Evolutionary conservation across 306 rosid species (phyloP).

Genomic region (Castanea crenata): DNA sequence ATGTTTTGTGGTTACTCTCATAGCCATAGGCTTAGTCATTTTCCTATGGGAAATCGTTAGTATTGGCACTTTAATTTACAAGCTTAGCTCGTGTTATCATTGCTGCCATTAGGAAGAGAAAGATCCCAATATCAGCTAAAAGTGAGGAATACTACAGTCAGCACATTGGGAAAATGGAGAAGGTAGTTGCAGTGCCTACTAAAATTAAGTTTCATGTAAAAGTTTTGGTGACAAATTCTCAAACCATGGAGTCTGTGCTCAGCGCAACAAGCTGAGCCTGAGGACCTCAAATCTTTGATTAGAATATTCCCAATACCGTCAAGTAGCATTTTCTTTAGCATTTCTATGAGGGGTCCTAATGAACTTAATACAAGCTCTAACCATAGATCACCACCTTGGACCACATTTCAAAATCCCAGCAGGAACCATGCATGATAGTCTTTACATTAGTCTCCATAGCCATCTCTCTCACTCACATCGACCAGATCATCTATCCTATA

Average conservation of each 20-base stretch:
- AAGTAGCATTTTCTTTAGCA: constrained; percentile 38
- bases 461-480: constrained; percentile 41
- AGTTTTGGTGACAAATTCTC: neutral
- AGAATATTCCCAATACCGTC: constrained; percentile 50
- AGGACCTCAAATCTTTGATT: constrained; percentile 45
- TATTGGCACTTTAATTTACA: neutral
- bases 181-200: neutral
- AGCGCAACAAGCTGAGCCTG: constrained; percentile 59
- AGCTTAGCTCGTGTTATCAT: constrained; percentile 4
- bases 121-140: neutral
- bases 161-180: neutral
- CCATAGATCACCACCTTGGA: constrained; percentile 54
- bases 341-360: constrained; percentile 37
- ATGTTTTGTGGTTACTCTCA: neutral
- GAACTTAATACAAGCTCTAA: constrained; percentile 55
- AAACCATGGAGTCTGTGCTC: constrained; percentile 58
- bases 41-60: constrained; percentile 13
- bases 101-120: constrained; percentile 19
- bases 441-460: constrained; percentile 28
- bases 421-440: constrained; percentile 32
- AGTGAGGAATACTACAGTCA: constrained; percentile 12
- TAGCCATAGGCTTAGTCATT: constrained; percentile 15
- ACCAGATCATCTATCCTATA: constrained; percentile 40
- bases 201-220: constrained; percentile 26
- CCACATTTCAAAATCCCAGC: constrained; percentile 51